Percentiles rank a stretch among this genome's conserved stretches.
phyloP scores from a whole-genome alignment of 2,329 filamentous ascomycete species.

The Knoxdaviesia capensis region DNA sequence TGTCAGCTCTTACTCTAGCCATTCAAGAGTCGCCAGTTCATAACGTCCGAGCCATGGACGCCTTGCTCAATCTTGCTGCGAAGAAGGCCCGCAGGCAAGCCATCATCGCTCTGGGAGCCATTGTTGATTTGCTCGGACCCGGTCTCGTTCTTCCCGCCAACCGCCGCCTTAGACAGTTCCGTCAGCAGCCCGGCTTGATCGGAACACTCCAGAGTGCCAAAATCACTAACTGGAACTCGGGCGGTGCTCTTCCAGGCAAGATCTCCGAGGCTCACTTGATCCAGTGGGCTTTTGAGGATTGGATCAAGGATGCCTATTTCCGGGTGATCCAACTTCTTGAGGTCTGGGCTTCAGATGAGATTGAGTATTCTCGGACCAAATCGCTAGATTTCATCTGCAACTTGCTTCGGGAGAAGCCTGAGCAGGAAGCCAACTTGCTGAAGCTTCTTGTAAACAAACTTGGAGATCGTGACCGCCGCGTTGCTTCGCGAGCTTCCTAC shows the following conservation, averaged over 20 bases:
- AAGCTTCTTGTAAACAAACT: slow-evolving; percentile 90
- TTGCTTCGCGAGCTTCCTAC: slow-evolving; percentile 83
- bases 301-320: slow-evolving; percentile 87
- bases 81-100: slow-evolving; percentile 90
- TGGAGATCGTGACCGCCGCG: slow-evolving; percentile 86
- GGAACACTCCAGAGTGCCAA: slow-evolving; percentile 45
- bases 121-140: slow-evolving; percentile 86
- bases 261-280: slow-evolving; percentile 63
- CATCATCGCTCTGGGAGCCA: slow-evolving; percentile 72
- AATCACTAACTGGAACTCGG: slow-evolving; percentile 39
- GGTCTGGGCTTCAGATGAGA: slow-evolving; percentile 83
- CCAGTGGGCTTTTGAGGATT: slow-evolving; percentile 83
- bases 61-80: slow-evolving; percentile 59
- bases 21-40: slow-evolving; percentile 93
- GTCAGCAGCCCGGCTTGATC: slow-evolving; percentile 57
- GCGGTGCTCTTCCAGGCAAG: slow-evolving; percentile 52
- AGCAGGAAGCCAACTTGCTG: slow-evolving; percentile 88
- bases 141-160: slow-evolving; percentile 69
- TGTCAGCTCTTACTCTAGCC: slow-evolving; percentile 82
- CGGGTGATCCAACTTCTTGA: slow-evolving; percentile 83
- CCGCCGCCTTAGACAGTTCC: slow-evolving; percentile 62
- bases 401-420: slow-evolving; percentile 82
- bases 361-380: slow-evolving; percentile 76
- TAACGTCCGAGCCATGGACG: slow-evolving; percentile 76
- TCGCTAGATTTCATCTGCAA: slow-evolving; percentile 85